phyloP scores from a whole-genome alignment of 2,329 filamentous ascomycete species.

The Fusarium dlaminii region DNA sequence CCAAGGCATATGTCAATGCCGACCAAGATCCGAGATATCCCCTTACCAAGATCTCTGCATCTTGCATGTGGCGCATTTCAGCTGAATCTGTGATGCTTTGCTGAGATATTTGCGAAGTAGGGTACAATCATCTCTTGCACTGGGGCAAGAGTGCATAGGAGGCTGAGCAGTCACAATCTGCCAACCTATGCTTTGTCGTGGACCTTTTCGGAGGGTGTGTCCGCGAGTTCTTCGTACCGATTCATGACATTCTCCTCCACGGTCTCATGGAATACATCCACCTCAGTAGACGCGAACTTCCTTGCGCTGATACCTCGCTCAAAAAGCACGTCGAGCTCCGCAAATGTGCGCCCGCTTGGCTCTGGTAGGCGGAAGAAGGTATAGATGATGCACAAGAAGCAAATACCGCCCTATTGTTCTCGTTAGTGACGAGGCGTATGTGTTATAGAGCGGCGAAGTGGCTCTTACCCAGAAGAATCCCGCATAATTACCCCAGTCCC shows the following conservation, averaged over 20 bases:
- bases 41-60: constrained; percentile 35
- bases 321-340: constrained; percentile 86
- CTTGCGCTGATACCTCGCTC: constrained; percentile 76
- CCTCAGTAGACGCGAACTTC: constrained; percentile 71
- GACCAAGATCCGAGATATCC: constrained; percentile 43
- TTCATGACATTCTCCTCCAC: constrained; percentile 60
- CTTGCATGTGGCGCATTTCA: constrained; percentile 18
- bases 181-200: constrained; percentile 26
- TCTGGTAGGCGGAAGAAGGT: constrained; percentile 71
- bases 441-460: background rate
- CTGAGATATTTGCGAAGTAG: background rate
- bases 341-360: constrained; percentile 81
- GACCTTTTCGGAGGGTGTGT: constrained; percentile 28
- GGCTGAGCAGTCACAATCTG: background rate
- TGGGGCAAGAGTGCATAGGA: background rate
- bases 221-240: constrained; percentile 55
- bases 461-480: constrained; percentile 82
- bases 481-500: constrained; percentile 88
- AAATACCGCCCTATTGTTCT: constrained; percentile 69
- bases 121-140: background rate
- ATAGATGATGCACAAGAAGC: constrained; percentile 83
- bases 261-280: constrained; percentile 64
- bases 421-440: constrained; percentile 8
- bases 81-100: background rate
- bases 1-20: constrained; percentile 33